Evolutionary conservation across 345 rosid species (phyloP).

Genomic region (Noccaea bulbosa): DNA sequence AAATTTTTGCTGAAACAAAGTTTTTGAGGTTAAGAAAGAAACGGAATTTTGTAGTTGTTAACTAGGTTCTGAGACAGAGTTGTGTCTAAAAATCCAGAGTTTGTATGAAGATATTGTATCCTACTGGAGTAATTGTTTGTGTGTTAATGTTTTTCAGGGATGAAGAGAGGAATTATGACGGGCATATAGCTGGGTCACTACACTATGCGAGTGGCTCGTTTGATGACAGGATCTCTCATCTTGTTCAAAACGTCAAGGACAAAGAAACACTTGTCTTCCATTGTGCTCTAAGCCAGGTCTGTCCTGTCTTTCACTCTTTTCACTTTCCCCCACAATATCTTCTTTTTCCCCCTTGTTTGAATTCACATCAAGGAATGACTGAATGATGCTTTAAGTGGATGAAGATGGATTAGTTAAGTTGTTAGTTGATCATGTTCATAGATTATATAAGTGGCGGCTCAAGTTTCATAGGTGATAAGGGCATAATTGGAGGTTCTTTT

Average conservation of each 20-base stretch:
- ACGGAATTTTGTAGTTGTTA: background rate
- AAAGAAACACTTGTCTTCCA: conserved; percentile 97
- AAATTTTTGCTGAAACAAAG: background rate
- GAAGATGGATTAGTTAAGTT: background rate
- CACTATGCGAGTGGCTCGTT: conserved; percentile 80
- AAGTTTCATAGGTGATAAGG: conserved; percentile 4
- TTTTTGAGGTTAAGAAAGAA: conserved; percentile 13
- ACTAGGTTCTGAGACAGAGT: conserved; percentile 9
- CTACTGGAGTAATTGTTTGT: background rate
- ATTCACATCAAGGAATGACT: conserved; percentile 7
- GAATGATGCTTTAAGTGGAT: conserved; percentile 2
- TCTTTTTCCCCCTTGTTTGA: background rate
- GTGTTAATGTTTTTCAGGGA: conserved; percentile 49
- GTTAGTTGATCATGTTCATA: conserved; percentile 1
- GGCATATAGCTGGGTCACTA: conserved; percentile 88
- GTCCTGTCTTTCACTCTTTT: conserved; percentile 1
- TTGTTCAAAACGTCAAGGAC: conserved; percentile 71
- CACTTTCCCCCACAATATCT: background rate
- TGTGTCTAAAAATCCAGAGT: conserved; percentile 1
- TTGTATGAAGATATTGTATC: background rate
- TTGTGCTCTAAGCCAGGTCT: conserved; percentile 96
- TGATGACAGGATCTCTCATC: conserved; percentile 74
- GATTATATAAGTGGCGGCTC: conserved; percentile 1
- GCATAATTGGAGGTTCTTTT: background rate
- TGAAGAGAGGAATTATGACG: conserved; percentile 93